Percentiles rank a stretch among this genome's conserved stretches.
Evolutionary conservation across 495 filamentous ascomycete species (phyloP).

Genomic region (Alectoria sarmentosa): DNA sequence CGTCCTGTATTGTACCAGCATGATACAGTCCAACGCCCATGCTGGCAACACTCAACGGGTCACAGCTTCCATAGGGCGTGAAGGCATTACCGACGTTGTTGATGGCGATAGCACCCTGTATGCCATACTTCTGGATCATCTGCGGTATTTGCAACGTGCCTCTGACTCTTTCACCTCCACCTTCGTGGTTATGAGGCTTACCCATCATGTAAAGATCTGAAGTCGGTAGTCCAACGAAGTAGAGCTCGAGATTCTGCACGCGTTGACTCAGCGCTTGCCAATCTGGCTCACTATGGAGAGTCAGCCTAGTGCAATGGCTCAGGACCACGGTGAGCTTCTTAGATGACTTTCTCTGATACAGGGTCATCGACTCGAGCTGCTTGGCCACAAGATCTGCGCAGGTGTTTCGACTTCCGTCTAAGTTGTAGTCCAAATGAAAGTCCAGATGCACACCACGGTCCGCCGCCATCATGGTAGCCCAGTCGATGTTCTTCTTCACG

Average conservation of each 20-base stretch:
- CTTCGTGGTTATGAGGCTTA: slow-evolving; percentile 31
- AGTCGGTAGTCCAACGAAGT: slow-evolving; percentile 64
- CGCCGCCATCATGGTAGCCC: slow-evolving; percentile 49
- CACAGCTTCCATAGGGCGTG: slow-evolving; percentile 65
- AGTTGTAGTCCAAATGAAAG: slow-evolving; percentile 68
- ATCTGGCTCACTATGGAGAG: slow-evolving; percentile 44
- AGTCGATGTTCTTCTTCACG: slow-evolving; percentile 54
- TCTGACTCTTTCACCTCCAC: slow-evolving; percentile 34
- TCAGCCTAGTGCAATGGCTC: slow-evolving; percentile 65
- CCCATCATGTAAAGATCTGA: slow-evolving; percentile 73
- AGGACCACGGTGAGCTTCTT: slow-evolving; percentile 49
- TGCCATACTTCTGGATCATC: slow-evolving; percentile 52
- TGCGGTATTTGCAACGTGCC: slow-evolving; percentile 58
- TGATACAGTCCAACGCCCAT: slow-evolving; percentile 63
- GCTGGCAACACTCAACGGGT: slow-evolving; percentile 58
- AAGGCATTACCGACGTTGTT: slow-evolving; percentile 78
- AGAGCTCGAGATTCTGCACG: slow-evolving; percentile 50
- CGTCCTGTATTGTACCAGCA: slow-evolving; percentile 52
- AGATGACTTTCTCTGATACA: background rate
- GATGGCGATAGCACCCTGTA: slow-evolving; percentile 58
- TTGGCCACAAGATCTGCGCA: slow-evolving; percentile 48
- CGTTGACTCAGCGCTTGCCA: slow-evolving; percentile 41
- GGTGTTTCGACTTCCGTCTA: slow-evolving; percentile 42
- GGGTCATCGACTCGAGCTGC: slow-evolving; percentile 12
- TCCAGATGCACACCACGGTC: slow-evolving; percentile 52